Base-by-base conservation (phyloP, 2,329 filamentous ascomycete species). In the Pseudocercospora eumusae region DNA sequence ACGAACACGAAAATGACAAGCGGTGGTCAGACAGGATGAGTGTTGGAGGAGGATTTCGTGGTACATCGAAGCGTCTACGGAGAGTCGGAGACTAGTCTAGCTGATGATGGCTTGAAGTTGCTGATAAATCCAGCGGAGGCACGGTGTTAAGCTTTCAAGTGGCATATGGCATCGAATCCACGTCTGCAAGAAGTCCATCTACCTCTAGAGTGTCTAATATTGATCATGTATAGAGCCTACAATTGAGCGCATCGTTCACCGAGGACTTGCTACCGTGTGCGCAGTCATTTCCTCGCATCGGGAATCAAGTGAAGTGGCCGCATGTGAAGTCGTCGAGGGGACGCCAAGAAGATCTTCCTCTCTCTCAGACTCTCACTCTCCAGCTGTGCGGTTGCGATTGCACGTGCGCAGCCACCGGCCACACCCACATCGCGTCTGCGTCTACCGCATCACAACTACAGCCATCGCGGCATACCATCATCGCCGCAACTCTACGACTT, bases 1-100 rank as follows among this genome's bases (percentile, higher is more conserved):
- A 54, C 52, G 52, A 54, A 33, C 18, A 54, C 52, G 52, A 54
- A 31, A 54, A 54, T 40, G 52, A 23, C 52, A 27, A 20, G 28
- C 28, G 15, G 52, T 23, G 28, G 52, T 33, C 52, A 54, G 15
- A 40, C 52, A 18, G 27, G n/a, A 23, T 23, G 52, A 40, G 40
- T 33, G 52, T 28, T 40, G 40, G 52, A 36, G 20, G 25, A 10
- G 42, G 54, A 45, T 57, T 44, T 36, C 25, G 21, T n/a, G n/a
- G n/a, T n/a, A n/a, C n/a, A n/a, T n/a, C n/a, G n/a, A n/a, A n/a
- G n/a, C n/a, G n/a, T n/a, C n/a, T n/a, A n/a, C n/a, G n/a, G n/a
- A n/a, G n/a, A n/a, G n/a, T n/a, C n/a, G n/a, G n/a, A n/a, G n/a
- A n/a, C n/a, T n/a, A n/a, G 53, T 18, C 28, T 18, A 15, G 31